phyloP scores from a whole-genome alignment of 176 grass and related monocot species.

The Hyparrhenia diplandra region DNA sequence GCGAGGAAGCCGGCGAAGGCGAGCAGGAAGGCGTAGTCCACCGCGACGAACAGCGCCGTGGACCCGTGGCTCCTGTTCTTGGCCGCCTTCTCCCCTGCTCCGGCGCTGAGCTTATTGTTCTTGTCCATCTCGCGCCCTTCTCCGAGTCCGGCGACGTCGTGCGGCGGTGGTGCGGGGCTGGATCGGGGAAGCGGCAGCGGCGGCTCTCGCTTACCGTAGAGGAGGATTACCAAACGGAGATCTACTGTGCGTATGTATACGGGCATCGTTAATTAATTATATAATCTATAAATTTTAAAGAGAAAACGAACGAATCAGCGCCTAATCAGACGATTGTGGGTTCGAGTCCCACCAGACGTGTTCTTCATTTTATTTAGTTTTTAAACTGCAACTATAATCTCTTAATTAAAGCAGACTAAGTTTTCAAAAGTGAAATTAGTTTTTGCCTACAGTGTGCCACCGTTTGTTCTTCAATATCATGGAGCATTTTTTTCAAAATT shows the following conservation, averaged over 20 bases:
- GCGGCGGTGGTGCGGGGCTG: neutral
- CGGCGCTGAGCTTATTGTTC: neutral
- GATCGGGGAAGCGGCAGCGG: neutral
- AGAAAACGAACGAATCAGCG: neutral
- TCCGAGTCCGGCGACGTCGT: neutral
- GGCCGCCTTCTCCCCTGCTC: neutral
- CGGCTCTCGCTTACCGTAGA: too few relatives aligned
- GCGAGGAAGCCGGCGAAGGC: conserved; percentile 78
- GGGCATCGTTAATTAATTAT: too few relatives aligned
- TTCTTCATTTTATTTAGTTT: too few relatives aligned
- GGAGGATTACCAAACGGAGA: neutral
- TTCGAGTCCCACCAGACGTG: conserved; percentile 74
- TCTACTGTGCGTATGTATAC: too few relatives aligned
- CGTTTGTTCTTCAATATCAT: too few relatives aligned
- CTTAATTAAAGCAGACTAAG: too few relatives aligned
- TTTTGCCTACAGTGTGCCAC: too few relatives aligned
- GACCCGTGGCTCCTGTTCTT: conserved; percentile 48
- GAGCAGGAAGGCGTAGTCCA: conserved; percentile 87
- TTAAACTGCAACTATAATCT: too few relatives aligned
- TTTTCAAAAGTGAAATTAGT: too few relatives aligned
- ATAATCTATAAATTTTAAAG: too few relatives aligned
- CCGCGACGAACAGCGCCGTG: conserved; percentile 65
- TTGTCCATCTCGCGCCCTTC: conserved; percentile 7
- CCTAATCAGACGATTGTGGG: conserved; percentile 94
- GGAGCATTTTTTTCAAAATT: too few relatives aligned